Conservation (phyloP, 2,329 filamentous ascomycete species). For the Intubia oerlemansii region DNA sequence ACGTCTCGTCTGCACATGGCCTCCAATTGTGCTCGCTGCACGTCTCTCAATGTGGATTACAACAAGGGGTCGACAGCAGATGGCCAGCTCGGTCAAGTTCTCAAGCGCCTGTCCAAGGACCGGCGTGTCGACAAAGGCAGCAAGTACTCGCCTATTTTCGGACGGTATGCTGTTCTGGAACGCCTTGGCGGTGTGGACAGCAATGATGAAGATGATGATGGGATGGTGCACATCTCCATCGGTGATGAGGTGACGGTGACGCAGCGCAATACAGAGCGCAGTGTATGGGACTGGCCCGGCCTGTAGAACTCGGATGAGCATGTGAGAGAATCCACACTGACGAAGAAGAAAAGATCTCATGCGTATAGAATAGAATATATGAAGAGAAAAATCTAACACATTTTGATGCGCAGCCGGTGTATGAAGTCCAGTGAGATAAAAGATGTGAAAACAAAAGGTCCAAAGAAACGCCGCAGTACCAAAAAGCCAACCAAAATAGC, state of each 20-base stretch:
- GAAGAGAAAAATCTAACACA: too few species aligned
- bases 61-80: constrained; percentile 34
- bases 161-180: constrained; percentile 49
- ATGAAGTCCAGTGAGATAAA: too few species aligned
- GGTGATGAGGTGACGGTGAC: constrained; percentile 32
- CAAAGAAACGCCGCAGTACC: too few species aligned
- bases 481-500: too few species aligned
- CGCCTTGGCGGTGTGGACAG: too few species aligned
- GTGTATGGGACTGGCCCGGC: constrained; percentile 28
- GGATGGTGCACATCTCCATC: constrained; percentile 15
- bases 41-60: constrained; percentile 53
- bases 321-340: too few species aligned
- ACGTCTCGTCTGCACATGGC: constrained; percentile 31
- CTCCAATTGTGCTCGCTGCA: constrained; percentile 48
- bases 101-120: constrained; percentile 51
- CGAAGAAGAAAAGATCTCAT: too few species aligned
- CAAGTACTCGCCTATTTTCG: constrained; percentile 51
- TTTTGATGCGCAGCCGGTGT: too few species aligned
- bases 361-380: too few species aligned
- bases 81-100: constrained; percentile 34
- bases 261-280: constrained; percentile 25
- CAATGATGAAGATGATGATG: constrained; percentile 2
- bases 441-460: too few species aligned
- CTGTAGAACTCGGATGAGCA: background rate
- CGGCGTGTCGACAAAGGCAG: constrained; percentile 47